Base-by-base conservation (phyloP, 768 basidiomycete species). In the Termitomyces sp. region DNA sequence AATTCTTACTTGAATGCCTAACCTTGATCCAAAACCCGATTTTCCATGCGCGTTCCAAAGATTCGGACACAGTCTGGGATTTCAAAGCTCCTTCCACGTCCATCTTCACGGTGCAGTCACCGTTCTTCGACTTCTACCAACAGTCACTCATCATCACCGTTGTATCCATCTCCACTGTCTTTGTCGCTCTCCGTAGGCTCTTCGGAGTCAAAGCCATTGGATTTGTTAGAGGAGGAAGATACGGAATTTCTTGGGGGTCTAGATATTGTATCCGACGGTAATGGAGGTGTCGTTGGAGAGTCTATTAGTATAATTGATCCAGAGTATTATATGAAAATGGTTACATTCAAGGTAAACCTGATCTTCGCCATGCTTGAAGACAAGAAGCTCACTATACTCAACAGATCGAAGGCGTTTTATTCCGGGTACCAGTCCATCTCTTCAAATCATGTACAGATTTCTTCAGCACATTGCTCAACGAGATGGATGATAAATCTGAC, bases 321-420 rank as follows among this genome's bases (percentile, higher is more conserved):
- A 1, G 53, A 57, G 13, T 61, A 49, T 47, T 61, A 50, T 55
- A 53, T 61, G 56, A 33, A 54, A 5, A 54, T 41, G 20, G 53
- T 57, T 18, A 22, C 51, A 10, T 61, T 61, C 46, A 49, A 57
- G 56, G 60, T 57, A 6, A 40, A 9, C 5, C 6, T 26, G 1
- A 33, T 35, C 8, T 46, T 26, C 3, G 14, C n/a, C 46, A 36
- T n/a, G 36, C 13, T 11, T 13, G 22, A 41, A 40, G 26, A 10
- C 11, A 41, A 48, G n/a, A 28, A 41, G 28, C 55, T 49, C 20
- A 56, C 8, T 13, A 20, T 20, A 3, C 18, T n/a, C 7, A 22
- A 40, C 35, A 60, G 60, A 40, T 61, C 14, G 57, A 61, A 49
- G 57, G 55, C n/a, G 26, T 2, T 13, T 43, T 55, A 44, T 61